These are phyloP conservation scores for Cladosporium sp. DNA, from an alignment of 2,329 filamentous ascomycete genomes.

Conservation along the genomic window DNA sequence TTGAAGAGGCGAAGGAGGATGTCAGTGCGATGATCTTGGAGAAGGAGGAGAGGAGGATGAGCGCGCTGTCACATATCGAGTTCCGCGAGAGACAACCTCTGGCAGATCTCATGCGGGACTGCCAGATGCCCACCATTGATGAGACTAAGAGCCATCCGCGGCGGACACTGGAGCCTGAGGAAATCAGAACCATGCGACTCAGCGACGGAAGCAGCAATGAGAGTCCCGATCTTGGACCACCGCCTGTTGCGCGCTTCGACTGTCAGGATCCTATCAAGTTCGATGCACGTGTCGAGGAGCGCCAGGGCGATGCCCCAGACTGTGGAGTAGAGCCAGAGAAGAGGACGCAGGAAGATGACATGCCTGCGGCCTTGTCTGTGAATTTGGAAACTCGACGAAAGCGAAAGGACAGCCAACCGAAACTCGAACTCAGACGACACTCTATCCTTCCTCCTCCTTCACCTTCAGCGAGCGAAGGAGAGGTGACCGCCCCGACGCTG, in stretches of 20 bases:
- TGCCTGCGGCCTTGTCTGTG: slow-evolving; percentile 36
- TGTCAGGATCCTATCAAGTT: slow-evolving; percentile 46
- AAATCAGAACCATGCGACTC: slow-evolving; percentile 49
- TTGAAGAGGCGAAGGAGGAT: slow-evolving; percentile 45
- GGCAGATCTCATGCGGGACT: slow-evolving; percentile 29
- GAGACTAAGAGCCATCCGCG: slow-evolving; percentile 67
- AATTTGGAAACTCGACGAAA: slow-evolving; percentile 52
- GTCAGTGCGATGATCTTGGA: slow-evolving; percentile 12
- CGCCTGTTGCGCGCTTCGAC: slow-evolving; percentile 51
- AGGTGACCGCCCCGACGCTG: slow-evolving; percentile 29
- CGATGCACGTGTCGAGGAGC: slow-evolving; percentile 25
- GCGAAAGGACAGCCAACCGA: slow-evolving; percentile 48
- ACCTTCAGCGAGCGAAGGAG: slow-evolving; percentile 33
- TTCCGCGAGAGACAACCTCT: slow-evolving; percentile 30
- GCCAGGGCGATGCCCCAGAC: slow-evolving; percentile 19
- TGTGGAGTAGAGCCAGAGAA: slow-evolving; percentile 2
- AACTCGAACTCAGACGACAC: slow-evolving; percentile 37
- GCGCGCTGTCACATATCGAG: slow-evolving; percentile 15
- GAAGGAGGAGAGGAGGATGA: slow-evolving; percentile 18
- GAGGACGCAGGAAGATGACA: slow-evolving; percentile 25
- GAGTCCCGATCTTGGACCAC: slow-evolving; percentile 65
- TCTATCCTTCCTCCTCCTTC: slow-evolving; percentile 39
- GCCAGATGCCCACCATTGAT: slow-evolving; percentile 59
- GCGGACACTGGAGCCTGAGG: slow-evolving; percentile 59
- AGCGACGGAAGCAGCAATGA: slow-evolving; percentile 53